Evolutionary conservation across 140 eudicot genomes (phyloP).

Genomic region (Flaveria floridana): DNA sequence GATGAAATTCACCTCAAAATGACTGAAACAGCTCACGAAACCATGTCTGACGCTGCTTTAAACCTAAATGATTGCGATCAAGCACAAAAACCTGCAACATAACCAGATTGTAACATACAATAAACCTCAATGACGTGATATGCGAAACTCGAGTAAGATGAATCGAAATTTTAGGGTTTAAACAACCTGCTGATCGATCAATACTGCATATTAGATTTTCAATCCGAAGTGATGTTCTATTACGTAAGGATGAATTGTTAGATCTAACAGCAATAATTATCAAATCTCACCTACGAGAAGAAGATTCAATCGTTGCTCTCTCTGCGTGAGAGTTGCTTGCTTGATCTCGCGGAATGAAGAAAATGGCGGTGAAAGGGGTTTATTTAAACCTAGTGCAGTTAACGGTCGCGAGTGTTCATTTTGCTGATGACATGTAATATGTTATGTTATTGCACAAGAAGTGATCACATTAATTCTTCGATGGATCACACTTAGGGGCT

Average conservation of each 20-base stretch:
- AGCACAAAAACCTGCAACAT: conserved; percentile 25
- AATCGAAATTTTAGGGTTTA: conserved; percentile 23
- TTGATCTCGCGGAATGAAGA: conserved; percentile 4
- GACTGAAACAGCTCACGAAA: neutral
- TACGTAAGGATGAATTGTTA: neutral
- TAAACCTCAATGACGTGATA: conserved; percentile 14
- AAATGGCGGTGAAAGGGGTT: conserved; percentile 26
- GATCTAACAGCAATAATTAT: neutral
- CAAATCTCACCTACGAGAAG: conserved; percentile 19
- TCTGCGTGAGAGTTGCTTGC: conserved; percentile 21
- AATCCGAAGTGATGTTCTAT: conserved; percentile 5
- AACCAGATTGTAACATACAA: conserved; percentile 14
- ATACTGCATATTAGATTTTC: neutral
- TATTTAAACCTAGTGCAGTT: conserved; percentile 21
- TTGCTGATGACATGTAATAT: no score
- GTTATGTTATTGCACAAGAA: no score
- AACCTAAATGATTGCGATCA: conserved; percentile 8
- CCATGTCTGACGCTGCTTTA: conserved; percentile 21
- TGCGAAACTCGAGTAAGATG: neutral
- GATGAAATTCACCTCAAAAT: conserved; percentile 14
- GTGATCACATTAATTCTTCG: no score
- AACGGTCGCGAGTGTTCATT: conserved; percentile 11
- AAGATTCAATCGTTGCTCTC: conserved; percentile 15
- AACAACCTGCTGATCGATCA: conserved; percentile 2
- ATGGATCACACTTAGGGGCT: no score